Evolutionary conservation across 768 basidiomycete species (phyloP).

Genomic region (Pisolithus tinctorius): DNA sequence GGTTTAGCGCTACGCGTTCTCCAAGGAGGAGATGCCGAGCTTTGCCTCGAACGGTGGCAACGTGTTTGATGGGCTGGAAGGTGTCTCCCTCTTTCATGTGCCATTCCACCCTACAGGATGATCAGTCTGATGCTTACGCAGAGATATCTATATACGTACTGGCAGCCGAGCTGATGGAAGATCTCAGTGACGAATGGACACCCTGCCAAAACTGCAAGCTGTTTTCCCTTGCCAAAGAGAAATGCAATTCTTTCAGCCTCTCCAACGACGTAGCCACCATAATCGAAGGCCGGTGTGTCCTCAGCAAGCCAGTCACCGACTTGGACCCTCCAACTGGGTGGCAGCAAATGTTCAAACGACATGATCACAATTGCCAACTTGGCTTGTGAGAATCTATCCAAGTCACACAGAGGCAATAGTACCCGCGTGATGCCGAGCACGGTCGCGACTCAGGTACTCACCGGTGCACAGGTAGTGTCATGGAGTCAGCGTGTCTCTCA

Average conservation of each 20-base stretch:
- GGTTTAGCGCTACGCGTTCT: constrained; percentile 88
- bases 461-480: no score
- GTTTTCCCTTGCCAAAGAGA: constrained; percentile 84
- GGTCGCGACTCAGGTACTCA: no score
- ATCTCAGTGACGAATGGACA: constrained; percentile 94
- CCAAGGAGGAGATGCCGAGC: constrained; percentile 85
- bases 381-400: not conserved
- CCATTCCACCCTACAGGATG: constrained; percentile 77
- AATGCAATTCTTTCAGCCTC: constrained; percentile 82
- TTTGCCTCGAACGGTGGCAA: constrained; percentile 89
- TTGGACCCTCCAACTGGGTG: constrained; percentile 86
- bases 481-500: not conserved
- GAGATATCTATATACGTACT: constrained; percentile 48
- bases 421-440: not conserved
- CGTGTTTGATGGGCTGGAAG: constrained; percentile 73
- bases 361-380: not conserved
- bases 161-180: constrained; percentile 82
- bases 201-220: constrained; percentile 78
- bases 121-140: not conserved
- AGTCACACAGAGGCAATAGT: not conserved
- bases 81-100: constrained; percentile 78
- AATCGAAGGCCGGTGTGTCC: constrained; percentile 95
- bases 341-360: constrained; percentile 63
- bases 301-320: constrained; percentile 82
- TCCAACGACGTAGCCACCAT: constrained; percentile 93